These are phyloP conservation scores for Pisolithus tinctorius DNA, from an alignment of 768 basidiomycete species.

Conservation along the genomic window DNA sequence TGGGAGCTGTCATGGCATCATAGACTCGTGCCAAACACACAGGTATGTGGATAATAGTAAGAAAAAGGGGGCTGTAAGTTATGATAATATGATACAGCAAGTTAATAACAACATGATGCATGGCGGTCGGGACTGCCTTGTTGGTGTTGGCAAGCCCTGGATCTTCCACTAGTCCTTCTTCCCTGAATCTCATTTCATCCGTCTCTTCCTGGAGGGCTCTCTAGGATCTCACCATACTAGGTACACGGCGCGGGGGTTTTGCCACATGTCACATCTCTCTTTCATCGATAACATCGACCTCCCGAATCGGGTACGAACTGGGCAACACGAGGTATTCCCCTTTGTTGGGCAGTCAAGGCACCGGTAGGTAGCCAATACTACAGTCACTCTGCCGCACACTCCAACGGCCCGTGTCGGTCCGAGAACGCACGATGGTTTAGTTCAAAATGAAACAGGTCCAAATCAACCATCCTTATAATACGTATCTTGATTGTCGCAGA, in stretches of 20 bases:
- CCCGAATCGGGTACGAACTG: not conserved
- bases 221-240: not conserved
- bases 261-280: not conserved
- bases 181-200: not conserved
- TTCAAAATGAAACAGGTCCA: not conserved
- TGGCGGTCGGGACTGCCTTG: not conserved
- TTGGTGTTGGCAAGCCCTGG: not conserved
- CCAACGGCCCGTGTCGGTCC: not conserved
- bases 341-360: not conserved
- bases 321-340: not conserved
- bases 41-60: not conserved
- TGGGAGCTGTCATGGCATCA: not conserved
- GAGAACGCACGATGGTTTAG: not conserved
- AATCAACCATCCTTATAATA: too few relatives aligned
- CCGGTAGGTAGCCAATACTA: not conserved
- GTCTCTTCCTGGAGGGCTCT: not conserved
- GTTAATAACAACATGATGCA: not conserved
- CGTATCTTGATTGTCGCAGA: too few relatives aligned
- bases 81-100: not conserved
- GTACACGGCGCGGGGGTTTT: not conserved
- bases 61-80: not conserved
- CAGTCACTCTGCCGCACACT: not conserved
- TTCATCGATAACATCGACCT: not conserved
- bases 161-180: not conserved
- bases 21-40: not conserved